Evolutionary conservation across 2,329 filamentous ascomycete genomes (phyloP).

Genomic region (Cordyceps pruinosa): DNA sequence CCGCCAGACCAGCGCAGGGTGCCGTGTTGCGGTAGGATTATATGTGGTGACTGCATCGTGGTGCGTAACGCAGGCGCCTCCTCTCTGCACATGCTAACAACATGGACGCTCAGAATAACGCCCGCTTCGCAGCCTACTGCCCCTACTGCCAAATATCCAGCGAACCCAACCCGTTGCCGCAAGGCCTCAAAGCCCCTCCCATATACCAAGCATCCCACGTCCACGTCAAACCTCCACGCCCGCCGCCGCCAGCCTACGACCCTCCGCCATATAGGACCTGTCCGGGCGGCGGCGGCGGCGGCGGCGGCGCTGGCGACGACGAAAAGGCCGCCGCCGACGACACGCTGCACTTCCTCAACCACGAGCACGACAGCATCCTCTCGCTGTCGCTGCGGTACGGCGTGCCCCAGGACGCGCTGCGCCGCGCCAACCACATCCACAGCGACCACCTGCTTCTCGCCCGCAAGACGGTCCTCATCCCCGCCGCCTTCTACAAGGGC

Average conservation of each 20-base stretch:
- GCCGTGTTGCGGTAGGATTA: constrained; percentile 61
- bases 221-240: background rate
- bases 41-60: constrained; percentile 65
- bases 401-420: constrained; percentile 56
- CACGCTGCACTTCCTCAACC: constrained; percentile 67
- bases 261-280: background rate
- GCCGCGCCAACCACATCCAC: constrained; percentile 61
- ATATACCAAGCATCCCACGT: constrained; percentile 42
- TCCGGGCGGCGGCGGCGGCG: background rate
- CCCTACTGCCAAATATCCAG: constrained; percentile 72
- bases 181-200: constrained; percentile 62
- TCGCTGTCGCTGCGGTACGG: constrained; percentile 66
- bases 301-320: background rate
- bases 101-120: constrained; percentile 44
- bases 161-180: constrained; percentile 48
- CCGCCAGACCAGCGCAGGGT: constrained; percentile 53
- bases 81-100: background rate
- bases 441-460: constrained; percentile 65
- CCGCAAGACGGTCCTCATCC: constrained; percentile 64
- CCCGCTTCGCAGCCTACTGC: constrained; percentile 58
- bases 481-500: constrained; percentile 60
- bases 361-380: constrained; percentile 57
- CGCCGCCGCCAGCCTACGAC: background rate
- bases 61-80: constrained; percentile 32
- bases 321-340: constrained; percentile 44